A percentile compares a stretch with the other conserved stretches of the same genome.
Evolutionary conservation across 257 asterid genomes (phyloP).

Genomic region (Solanum infundibuliforme): DNA sequence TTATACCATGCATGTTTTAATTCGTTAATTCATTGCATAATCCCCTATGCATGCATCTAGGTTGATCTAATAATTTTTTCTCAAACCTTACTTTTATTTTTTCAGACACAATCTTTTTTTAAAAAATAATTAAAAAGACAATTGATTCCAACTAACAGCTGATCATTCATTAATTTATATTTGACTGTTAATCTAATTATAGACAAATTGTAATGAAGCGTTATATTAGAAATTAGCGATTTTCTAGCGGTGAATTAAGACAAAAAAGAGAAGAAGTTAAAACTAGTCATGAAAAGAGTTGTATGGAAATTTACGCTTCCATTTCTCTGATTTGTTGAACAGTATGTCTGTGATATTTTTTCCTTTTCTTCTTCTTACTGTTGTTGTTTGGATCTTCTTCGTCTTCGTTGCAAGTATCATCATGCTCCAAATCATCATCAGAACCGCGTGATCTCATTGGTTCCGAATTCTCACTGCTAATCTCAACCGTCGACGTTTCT

Average conservation of each 20-base stretch:
- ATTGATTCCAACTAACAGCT: background rate
- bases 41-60: background rate
- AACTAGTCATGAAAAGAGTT: background rate
- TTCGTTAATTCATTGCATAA: background rate
- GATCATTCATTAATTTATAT: background rate
- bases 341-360: slow-evolving; percentile 75
- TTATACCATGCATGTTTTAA: background rate
- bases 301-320: slow-evolving; percentile 59
- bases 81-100: background rate
- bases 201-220: background rate
- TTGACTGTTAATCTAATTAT: background rate
- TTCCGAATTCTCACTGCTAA: slow-evolving; percentile 78
- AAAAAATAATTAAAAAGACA: background rate
- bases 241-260: background rate
- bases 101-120: background rate
- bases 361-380: slow-evolving; percentile 52
- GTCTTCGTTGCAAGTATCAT: slow-evolving; percentile 20
- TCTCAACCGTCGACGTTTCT: slow-evolving; percentile 37
- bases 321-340: slow-evolving; percentile 60
- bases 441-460: slow-evolving; percentile 39
- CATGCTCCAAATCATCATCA: slow-evolving; percentile 44
- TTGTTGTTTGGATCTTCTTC: slow-evolving; percentile 19
- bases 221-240: background rate
- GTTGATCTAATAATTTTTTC: background rate
- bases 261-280: background rate